phyloP scores from a whole-genome alignment of 2,329 filamentous ascomycete species.

The Celoporthe dispersa region DNA sequence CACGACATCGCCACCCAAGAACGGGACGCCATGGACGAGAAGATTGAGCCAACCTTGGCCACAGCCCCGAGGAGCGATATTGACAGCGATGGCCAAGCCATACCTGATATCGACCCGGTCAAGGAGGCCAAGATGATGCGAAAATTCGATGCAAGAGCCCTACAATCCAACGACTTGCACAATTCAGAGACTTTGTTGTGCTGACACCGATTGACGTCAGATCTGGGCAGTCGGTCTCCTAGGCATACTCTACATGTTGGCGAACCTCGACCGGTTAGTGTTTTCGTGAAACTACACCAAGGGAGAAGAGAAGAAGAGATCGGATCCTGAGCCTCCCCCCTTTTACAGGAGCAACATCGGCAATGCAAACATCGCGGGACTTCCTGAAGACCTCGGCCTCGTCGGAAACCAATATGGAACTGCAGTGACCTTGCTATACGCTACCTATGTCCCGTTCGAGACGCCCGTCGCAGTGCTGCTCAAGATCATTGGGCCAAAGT shows the following conservation, averaged over 20 bases:
- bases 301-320: neutral
- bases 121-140: conserved; percentile 27
- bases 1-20: neutral
- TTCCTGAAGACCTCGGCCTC: conserved; percentile 30
- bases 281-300: neutral
- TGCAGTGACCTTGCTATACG: conserved; percentile 41
- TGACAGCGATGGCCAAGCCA: neutral
- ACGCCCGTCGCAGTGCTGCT: conserved; percentile 39
- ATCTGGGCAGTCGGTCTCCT: conserved; percentile 21
- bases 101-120: conserved; percentile 19
- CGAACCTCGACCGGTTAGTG: conserved; percentile 33
- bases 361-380: conserved; percentile 34
- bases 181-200: neutral
- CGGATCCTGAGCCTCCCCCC: neutral
- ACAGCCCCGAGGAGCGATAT: neutral
- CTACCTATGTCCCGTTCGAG: conserved; percentile 41
- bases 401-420: conserved; percentile 37
- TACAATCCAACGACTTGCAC: neutral
- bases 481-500: conserved; percentile 41
- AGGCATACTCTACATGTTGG: conserved; percentile 31
- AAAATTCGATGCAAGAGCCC: conserved; percentile 21
- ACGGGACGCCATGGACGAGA: neutral
- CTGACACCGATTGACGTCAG: conserved; percentile 4
- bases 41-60: neutral
- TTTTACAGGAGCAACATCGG: conserved; percentile 33